Percentiles rank a stretch among this genome's conserved stretches.
These are phyloP conservation scores for Ustilago sp. DNA, from an alignment of 1,284 basidiomycete species.

Conservation along the genomic window DNA sequence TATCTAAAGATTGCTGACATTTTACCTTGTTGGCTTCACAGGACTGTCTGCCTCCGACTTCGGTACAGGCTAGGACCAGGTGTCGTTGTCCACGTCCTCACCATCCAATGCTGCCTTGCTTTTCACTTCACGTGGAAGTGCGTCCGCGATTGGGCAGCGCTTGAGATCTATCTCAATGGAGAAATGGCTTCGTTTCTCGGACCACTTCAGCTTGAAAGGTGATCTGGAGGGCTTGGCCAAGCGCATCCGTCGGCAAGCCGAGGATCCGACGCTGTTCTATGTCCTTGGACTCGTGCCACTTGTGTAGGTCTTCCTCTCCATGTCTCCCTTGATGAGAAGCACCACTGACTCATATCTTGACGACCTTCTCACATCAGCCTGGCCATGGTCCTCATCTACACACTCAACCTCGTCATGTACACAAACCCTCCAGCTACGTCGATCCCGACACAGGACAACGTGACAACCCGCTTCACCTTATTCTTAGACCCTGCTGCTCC, in stretches of 20 bases:
- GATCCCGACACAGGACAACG: conserved; percentile 1
- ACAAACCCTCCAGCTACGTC: conserved; percentile 19
- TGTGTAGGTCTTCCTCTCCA: conserved; percentile 25
- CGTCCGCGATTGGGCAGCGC: conserved; percentile 32
- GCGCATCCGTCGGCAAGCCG: conserved; percentile 19
- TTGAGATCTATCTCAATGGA: conserved; percentile 30
- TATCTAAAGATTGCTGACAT: not conserved
- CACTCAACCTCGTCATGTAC: conserved; percentile 27
- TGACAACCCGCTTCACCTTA: conserved; percentile 21
- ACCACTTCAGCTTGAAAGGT: not conserved
- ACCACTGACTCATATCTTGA: not conserved
- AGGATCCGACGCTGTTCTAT: conserved; percentile 32
- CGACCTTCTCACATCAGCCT: conserved; percentile 4
- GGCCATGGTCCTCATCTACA: conserved; percentile 40
- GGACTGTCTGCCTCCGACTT: conserved; percentile 18
- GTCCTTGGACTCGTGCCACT: conserved; percentile 35
- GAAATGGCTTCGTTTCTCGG: conserved; percentile 14
- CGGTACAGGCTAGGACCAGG: conserved; percentile 20
- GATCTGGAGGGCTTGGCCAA: conserved; percentile 12
- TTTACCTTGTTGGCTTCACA: not conserved
- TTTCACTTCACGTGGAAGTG: conserved; percentile 43
- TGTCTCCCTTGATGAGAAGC: not conserved
- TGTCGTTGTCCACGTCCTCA: conserved; percentile 23
- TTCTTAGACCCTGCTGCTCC: conserved; percentile 29
- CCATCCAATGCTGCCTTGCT: conserved; percentile 22